Conservation (phyloP, 208 protist genomes). For the Leishmania braziliensis region DNA sequence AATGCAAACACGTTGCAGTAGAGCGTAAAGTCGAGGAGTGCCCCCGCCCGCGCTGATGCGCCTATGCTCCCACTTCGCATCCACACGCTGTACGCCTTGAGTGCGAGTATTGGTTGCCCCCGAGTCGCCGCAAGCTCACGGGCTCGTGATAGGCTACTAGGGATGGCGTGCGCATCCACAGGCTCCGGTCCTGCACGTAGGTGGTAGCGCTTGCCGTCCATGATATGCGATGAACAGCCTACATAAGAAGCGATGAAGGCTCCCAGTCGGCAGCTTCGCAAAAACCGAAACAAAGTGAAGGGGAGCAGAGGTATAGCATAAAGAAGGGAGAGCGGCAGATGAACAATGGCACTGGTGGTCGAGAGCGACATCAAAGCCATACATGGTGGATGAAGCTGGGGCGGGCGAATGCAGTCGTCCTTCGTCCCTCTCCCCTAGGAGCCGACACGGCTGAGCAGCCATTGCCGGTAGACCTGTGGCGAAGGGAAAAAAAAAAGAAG, state of each 20-base stretch:
- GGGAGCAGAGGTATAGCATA: background rate
- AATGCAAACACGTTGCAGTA: slow-evolving; percentile 35
- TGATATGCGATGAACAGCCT: background rate
- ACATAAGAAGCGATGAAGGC: background rate
- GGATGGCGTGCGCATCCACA: background rate
- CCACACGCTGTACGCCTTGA: slow-evolving; percentile 45
- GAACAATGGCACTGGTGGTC: background rate
- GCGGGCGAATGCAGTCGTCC: background rate
- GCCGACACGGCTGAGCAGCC: background rate
- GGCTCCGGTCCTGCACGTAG: background rate
- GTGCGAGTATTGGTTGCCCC: slow-evolving; percentile 37
- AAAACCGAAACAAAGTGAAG: background rate
- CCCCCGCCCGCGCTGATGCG: slow-evolving; percentile 10
- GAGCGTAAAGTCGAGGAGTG: slow-evolving; percentile 28
- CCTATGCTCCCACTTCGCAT: background rate
- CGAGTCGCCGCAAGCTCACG: slow-evolving; percentile 18
- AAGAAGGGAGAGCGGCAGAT: background rate
- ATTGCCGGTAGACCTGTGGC: background rate
- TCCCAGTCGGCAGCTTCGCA: background rate
- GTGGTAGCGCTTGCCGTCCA: background rate
- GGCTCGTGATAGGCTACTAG: slow-evolving; percentile 4
- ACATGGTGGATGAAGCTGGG: background rate
- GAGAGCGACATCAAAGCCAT: background rate
- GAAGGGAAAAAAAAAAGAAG: slow-evolving; percentile 3
- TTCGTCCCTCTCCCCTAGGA: background rate